Evolutionary conservation across 2,329 filamentous ascomycete genomes (phyloP).

Genomic region (Ceratocystis albifundus): DNA sequence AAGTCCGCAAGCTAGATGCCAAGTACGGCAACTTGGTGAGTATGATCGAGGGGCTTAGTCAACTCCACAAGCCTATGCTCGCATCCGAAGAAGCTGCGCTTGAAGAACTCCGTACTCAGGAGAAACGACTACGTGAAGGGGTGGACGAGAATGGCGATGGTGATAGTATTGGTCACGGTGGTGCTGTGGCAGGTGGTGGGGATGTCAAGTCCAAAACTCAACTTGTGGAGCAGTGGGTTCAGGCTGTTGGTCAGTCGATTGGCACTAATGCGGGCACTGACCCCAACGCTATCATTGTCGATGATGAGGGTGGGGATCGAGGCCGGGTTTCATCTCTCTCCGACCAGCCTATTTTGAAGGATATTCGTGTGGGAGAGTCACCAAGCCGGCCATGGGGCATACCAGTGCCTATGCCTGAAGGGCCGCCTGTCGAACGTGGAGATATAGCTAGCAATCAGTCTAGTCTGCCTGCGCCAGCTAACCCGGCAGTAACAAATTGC

Average conservation of each 20-base stretch:
- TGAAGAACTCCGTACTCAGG: slow-evolving; percentile 33
- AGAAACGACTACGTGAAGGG: slow-evolving; percentile 29
- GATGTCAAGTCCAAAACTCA: slow-evolving; percentile 36
- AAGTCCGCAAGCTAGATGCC: slow-evolving; percentile 77
- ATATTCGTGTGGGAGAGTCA: slow-evolving; percentile 85
- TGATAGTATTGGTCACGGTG: slow-evolving; percentile 25
- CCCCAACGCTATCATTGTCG: slow-evolving; percentile 26
- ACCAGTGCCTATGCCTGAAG: slow-evolving; percentile 53
- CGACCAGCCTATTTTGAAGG: slow-evolving; percentile 66
- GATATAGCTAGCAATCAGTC: slow-evolving; percentile 1
- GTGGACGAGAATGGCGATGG: slow-evolving; percentile 36
- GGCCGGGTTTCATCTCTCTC: slow-evolving; percentile 51
- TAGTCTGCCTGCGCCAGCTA: slow-evolving; percentile 33
- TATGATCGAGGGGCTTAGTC: slow-evolving; percentile 85
- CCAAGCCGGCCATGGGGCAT: slow-evolving; percentile 92
- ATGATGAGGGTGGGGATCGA: slow-evolving; percentile 44
- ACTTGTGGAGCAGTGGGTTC: slow-evolving; percentile 77
- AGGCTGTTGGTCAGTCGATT: slow-evolving; percentile 49
- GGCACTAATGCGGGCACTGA: slow-evolving; percentile 34
- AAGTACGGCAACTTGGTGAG: slow-evolving; percentile 87
- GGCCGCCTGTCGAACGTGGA: not conserved
- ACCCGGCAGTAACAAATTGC: slow-evolving; percentile 35
- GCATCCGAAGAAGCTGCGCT: slow-evolving; percentile 40
- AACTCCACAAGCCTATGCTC: slow-evolving; percentile 79
- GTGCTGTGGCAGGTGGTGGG: not conserved